These are phyloP conservation scores for Medicago lupulina DNA, from an alignment of 306 rosid genomes.

Conservation along the genomic window DNA sequence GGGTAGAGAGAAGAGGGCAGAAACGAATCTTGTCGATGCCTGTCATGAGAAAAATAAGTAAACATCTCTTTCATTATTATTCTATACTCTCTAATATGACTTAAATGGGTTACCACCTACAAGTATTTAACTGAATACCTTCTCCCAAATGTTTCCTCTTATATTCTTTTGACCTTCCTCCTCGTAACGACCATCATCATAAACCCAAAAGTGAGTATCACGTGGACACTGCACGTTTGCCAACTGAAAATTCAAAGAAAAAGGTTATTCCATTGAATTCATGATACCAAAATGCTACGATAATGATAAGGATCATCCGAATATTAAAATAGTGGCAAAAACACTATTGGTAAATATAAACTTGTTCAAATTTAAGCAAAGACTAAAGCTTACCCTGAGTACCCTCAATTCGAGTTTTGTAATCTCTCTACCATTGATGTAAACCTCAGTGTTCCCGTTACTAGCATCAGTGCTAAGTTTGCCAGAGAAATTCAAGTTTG, in stretches of 20 bases:
- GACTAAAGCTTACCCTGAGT: constrained; percentile 67
- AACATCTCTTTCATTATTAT: constrained; percentile 33
- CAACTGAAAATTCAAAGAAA: constrained; percentile 66
- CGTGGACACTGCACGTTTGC: constrained; percentile 99
- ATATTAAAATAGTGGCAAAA: constrained; percentile 5
- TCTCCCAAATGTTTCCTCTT: constrained; percentile 98
- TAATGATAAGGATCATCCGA: background rate
- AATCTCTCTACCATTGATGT: constrained; percentile 94
- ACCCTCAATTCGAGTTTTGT: constrained; percentile 94
- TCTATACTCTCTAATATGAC: constrained; percentile 29
- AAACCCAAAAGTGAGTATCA: constrained; percentile 99
- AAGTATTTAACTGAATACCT: constrained; percentile 60
- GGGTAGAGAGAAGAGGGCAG: constrained; percentile 82
- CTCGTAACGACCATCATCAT: constrained; percentile 97
- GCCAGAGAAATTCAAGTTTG: constrained; percentile 87
- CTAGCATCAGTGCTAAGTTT: constrained; percentile 84
- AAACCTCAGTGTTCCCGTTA: constrained; percentile 92
- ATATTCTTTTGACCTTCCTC: constrained; percentile 99
- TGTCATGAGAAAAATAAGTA: constrained; percentile 55
- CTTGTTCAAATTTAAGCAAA: constrained; percentile 15
- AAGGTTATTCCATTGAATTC: constrained; percentile 35
- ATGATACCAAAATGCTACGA: constrained; percentile 11
- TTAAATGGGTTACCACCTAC: constrained; percentile 23
- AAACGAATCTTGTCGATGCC: constrained; percentile 86
- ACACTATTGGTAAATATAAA: background rate